Conservation (phyloP, 2,329 filamentous ascomycete genomes). For the Sporothrix schenckii region DNA sequence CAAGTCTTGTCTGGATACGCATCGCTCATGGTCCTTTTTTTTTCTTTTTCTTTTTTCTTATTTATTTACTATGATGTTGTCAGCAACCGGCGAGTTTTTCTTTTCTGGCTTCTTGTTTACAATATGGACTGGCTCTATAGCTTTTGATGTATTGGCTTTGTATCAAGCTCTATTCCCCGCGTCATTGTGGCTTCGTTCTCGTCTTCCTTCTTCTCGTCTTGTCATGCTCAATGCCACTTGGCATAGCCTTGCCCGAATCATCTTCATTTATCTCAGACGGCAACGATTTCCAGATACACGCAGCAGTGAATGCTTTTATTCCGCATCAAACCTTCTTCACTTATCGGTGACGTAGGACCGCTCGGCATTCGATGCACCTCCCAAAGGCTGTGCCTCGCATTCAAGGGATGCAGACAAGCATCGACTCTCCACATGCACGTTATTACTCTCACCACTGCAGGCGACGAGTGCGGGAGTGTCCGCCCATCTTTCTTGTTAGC, state of each 20-base stretch:
- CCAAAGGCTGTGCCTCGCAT: background rate
- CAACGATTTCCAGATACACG: constrained; percentile 7
- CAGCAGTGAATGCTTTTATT: background rate
- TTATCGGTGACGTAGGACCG: background rate
- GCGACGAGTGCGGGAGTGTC: constrained; percentile 5
- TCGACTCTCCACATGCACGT: background rate
- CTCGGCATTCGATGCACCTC: too few relatives aligned
- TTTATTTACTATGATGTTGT: constrained; percentile 5
- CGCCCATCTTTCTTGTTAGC: background rate
- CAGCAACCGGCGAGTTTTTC: constrained; percentile 17
- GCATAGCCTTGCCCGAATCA: background rate
- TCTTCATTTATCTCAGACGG: background rate
- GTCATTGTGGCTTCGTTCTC: background rate
- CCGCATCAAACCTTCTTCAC: too few relatives aligned
- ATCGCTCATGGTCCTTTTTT: background rate
- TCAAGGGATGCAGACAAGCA: background rate
- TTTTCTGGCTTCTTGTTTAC: background rate
- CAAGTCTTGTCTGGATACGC: too few relatives aligned
- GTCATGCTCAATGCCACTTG: background rate
- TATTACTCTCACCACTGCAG: background rate
- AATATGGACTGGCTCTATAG: constrained; percentile 21
- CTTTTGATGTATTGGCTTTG: constrained; percentile 15
- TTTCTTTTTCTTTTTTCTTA: background rate
- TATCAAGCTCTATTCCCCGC: constrained; percentile 14
- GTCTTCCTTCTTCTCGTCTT: background rate